Base-by-base conservation (phyloP, 2,329 filamentous ascomycete genomes). In the Xylariaceae sp. region DNA sequence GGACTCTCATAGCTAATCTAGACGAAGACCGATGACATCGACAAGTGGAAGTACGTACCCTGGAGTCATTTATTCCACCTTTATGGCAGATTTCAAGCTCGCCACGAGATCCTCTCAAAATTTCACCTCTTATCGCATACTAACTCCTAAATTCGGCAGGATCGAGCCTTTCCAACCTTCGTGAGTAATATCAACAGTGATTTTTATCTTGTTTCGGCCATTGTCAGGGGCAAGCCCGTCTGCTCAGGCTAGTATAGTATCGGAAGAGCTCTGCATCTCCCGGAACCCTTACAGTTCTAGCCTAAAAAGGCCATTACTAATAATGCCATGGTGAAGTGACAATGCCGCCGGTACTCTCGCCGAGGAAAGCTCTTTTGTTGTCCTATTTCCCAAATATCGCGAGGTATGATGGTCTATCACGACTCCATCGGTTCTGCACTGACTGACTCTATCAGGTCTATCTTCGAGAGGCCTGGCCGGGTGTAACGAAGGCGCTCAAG, bases 21-120 rank as follows among this genome's bases (percentile, higher is more conserved):
- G 53, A 96, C 93, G 93, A 93, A 97, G 70, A 96, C 93, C 54
- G 93, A 96, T 62, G 95, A 97, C 70, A 91, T 98, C 64, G 94
- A 98, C 78, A 96, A 97, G 75, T 98, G 92, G 92, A 94, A 92
- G 59, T 61, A 61, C 19, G 59, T 53, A 12, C 21, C 37, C 16
- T 28, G 8, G n/a, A 24, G 24, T 36, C 9, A 11, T 39, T 45
- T 8, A 24, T 37, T 21, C 28, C 29, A 4, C 23, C 5, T 17
- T 47, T 12, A 6, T 21, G 28, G 29, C 26, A 8, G 12, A 43
- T 40, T 39, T 28, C 19, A 4, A 6, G 17, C 37, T 37, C 17
- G 14, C 77, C 96, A 97, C 74, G 97, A 93, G 93, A 94, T 94
- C 86, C 79, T 93, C 24, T 21, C 11, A 29, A 23, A 29, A n/a